These are phyloP conservation scores for Trichoderma asperelloides DNA, from an alignment of 495 filamentous ascomycete species.

Conservation along the genomic window DNA sequence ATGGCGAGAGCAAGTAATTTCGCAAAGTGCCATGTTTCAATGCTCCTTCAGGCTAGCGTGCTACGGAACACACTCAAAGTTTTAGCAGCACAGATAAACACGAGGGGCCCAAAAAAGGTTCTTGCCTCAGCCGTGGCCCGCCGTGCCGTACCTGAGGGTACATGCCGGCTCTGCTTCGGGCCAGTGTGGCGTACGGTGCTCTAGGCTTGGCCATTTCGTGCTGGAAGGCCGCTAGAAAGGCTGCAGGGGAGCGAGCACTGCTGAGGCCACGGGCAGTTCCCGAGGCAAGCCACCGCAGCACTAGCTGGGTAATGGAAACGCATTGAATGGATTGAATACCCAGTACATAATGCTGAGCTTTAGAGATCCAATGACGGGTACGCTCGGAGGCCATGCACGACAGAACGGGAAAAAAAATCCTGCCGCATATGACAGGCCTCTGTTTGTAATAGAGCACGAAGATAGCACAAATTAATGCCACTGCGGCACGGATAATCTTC, in stretches of 20 bases:
- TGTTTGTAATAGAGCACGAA: no score
- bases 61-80: neutral
- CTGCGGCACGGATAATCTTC: neutral
- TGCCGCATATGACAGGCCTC: no score
- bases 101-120: neutral
- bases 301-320: no score
- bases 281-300: neutral
- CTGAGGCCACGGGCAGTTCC: neutral
- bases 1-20: neutral
- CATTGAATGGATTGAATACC: no score
- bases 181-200: slow-evolving; percentile 4
- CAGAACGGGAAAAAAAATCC: neutral
- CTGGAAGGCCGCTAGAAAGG: neutral
- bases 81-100: neutral
- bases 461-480: no score
- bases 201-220: neutral
- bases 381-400: neutral
- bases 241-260: neutral
- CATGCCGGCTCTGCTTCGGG: neutral
- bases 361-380: neutral
- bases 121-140: slow-evolving; percentile 1
- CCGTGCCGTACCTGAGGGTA: neutral
- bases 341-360: no score
- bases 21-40: neutral
- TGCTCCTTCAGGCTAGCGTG: neutral